Conservation (phyloP, 331 rosid genomes). For the Spiraea crenata region DNA sequence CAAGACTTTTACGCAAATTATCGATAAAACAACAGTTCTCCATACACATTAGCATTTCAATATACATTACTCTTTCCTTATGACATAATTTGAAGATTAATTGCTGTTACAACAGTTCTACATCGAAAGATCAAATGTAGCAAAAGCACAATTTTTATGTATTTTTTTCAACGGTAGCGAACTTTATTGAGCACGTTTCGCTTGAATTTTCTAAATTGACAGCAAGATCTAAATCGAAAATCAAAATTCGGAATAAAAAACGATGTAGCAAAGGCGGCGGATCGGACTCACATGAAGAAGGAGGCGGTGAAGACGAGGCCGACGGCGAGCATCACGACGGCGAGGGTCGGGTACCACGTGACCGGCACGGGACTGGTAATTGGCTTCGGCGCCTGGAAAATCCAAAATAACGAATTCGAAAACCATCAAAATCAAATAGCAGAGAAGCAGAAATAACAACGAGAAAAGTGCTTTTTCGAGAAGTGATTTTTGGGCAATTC, state of each 20-base stretch:
- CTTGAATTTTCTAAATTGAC: neutral
- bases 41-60: neutral
- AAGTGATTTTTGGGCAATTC: neutral
- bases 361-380: constrained; percentile 87
- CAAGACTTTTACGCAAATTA: neutral
- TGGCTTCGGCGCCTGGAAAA: constrained; percentile 72
- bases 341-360: constrained; percentile 78
- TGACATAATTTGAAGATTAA: neutral
- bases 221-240: neutral
- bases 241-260: neutral
- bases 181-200: too few relatives aligned
- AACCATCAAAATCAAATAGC: neutral
- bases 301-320: constrained; percentile 89
- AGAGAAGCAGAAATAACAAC: neutral
- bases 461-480: neutral
- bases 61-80: neutral
- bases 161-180: too few relatives aligned
- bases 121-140: neutral
- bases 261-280: constrained; percentile 13
- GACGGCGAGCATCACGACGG: constrained; percentile 64
- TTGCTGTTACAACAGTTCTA: too few relatives aligned
- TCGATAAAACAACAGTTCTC: neutral
- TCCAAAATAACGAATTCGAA: neutral
- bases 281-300: constrained; percentile 82
- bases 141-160: neutral